Percentiles rank a stretch among this genome's conserved stretches.
Conservation (phyloP, 192 early-diverging fungal species). For the Pecoramyces ruminantium region DNA sequence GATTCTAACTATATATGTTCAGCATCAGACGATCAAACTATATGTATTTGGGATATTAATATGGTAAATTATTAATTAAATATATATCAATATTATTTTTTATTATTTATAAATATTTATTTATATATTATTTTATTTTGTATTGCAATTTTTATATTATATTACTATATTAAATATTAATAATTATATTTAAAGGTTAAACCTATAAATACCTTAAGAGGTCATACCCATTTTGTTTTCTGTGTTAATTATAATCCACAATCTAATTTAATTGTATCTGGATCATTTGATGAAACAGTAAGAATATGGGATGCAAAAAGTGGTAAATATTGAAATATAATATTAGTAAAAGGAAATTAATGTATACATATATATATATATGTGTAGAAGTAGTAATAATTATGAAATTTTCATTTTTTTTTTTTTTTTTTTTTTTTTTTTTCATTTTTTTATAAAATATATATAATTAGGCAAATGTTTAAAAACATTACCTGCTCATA, state of each 20-base stretch:
- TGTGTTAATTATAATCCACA: constrained; percentile 94
- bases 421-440: no score
- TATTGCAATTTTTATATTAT: no score
- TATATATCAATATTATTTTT: not conserved
- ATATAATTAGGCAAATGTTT: constrained; percentile 56
- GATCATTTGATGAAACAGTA: constrained; percentile 94
- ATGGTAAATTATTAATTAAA: constrained; percentile 38
- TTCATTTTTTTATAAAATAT: no score
- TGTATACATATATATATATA: no score
- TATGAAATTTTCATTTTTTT: no score
- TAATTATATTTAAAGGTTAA: not conserved
- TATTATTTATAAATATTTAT: no score
- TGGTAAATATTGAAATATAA: constrained; percentile 32
- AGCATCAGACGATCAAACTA: constrained; percentile 86
- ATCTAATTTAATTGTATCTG: constrained; percentile 84
- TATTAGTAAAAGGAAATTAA: no score
- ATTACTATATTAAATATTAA: no score
- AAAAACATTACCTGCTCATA: constrained; percentile 82
- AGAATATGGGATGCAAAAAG: constrained; percentile 89
- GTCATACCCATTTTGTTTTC: constrained; percentile 94
- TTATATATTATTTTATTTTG: no score
- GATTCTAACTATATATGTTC: constrained; percentile 80
- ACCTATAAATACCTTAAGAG: constrained; percentile 17
- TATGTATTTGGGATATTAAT: constrained; percentile 79
- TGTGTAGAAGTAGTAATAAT: no score